phyloP scores from a whole-genome alignment of 768 basidiomycete genomes.

The Russula sp. region DNA sequence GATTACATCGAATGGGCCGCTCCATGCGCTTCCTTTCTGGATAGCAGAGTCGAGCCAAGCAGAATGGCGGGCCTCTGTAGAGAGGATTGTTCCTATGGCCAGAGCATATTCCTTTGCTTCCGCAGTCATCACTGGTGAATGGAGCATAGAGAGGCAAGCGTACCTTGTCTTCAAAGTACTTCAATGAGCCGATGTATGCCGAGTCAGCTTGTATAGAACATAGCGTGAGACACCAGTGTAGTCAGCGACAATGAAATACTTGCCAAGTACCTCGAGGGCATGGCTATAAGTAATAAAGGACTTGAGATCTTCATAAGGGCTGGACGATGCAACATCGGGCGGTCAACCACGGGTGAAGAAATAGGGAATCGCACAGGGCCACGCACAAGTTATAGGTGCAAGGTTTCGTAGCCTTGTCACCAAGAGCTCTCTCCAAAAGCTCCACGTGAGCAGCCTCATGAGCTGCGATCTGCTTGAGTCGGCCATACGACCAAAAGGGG shows the following conservation, averaged over 20 bases:
- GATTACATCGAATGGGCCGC: slow-evolving; percentile 44
- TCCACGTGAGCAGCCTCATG: slow-evolving; percentile 39
- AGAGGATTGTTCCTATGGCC: slow-evolving; percentile 48
- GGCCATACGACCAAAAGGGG: slow-evolving; percentile 32
- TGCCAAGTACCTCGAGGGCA: slow-evolving; percentile 47
- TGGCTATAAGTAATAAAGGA: slow-evolving; percentile 45
- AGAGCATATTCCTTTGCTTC: slow-evolving; percentile 35
- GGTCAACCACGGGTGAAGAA: not conserved
- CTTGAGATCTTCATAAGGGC: slow-evolving; percentile 39
- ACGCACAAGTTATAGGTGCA: slow-evolving; percentile 34
- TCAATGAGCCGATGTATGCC: slow-evolving; percentile 51
- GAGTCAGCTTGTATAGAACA: slow-evolving; percentile 27
- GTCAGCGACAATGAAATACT: not conserved
- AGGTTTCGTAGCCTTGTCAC: slow-evolving; percentile 31
- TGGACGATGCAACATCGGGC: slow-evolving; percentile 12
- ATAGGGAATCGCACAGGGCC: not conserved
- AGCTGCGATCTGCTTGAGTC: slow-evolving; percentile 31
- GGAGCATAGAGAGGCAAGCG: slow-evolving; percentile 27
- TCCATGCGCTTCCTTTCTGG: slow-evolving; percentile 45
- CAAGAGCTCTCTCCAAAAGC: slow-evolving; percentile 31
- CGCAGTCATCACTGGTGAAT: not conserved
- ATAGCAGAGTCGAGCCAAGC: slow-evolving; percentile 51
- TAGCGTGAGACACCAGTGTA: not conserved
- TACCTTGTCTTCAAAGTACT: slow-evolving; percentile 38
- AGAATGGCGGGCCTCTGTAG: slow-evolving; percentile 58